Evolutionary conservation across 179 eudicot genomes (phyloP).

Genomic region (Patellifolia procumbens): DNA sequence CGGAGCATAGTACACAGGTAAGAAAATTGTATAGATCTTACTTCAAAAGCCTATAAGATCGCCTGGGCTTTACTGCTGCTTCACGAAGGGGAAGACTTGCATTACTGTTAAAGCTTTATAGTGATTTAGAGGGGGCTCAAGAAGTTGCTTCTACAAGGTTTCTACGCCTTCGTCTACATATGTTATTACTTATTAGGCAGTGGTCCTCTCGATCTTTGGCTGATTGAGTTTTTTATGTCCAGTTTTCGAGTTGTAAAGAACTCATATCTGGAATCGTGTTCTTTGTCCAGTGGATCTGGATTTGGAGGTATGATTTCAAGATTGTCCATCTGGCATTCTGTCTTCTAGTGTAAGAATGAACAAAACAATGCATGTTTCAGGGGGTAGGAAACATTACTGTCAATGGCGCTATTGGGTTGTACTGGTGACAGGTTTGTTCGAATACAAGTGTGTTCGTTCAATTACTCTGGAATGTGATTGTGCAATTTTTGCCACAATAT

Average conservation of each 20-base stretch:
- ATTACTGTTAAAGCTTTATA: neutral
- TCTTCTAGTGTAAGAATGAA: neutral
- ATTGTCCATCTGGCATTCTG: neutral
- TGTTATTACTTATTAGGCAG: too few relatives aligned
- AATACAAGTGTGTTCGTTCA: too few relatives aligned
- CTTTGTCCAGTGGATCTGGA: neutral
- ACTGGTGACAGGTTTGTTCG: too few relatives aligned
- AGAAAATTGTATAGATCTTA: neutral
- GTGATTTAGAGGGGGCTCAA: neutral
- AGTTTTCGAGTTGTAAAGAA: neutral
- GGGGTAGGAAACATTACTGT: too few relatives aligned
- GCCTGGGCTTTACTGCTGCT: neutral
- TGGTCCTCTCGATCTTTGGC: neutral
- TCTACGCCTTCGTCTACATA: neutral
- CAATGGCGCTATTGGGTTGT: too few relatives aligned
- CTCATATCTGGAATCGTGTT: constrained; percentile 6
- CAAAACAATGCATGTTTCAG: neutral
- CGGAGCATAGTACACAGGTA: neutral
- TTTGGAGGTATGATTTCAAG: neutral
- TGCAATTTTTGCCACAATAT: too few relatives aligned
- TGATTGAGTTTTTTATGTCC: constrained; percentile 14
- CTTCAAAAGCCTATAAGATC: neutral
- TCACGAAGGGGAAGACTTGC: neutral
- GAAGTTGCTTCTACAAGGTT: neutral
- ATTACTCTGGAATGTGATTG: too few relatives aligned